Evolutionary conservation across 148 eudicot genomes (phyloP).

Genomic region (Chenopodium album): DNA sequence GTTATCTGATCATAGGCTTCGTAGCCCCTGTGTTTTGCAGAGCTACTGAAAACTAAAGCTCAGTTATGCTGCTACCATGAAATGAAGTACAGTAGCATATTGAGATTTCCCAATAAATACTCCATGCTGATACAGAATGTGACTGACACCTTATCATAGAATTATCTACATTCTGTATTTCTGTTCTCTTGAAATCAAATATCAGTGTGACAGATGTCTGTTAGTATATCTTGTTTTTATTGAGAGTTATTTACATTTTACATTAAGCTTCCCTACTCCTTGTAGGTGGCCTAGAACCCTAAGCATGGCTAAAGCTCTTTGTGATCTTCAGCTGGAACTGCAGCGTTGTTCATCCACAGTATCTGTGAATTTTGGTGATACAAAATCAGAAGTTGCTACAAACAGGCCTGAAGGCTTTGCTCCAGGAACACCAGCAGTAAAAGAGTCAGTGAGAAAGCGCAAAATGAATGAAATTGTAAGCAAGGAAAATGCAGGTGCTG

Average conservation of each 20-base stretch:
- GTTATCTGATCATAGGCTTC: neutral
- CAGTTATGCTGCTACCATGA: neutral
- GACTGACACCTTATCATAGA: neutral
- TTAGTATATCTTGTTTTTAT: neutral
- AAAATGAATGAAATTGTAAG: constrained; percentile 18
- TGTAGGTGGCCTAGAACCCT: constrained; percentile 43
- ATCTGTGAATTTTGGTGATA: constrained; percentile 12
- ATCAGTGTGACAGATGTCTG: neutral
- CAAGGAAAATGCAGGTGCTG: constrained; percentile 17
- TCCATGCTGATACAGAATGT: neutral
- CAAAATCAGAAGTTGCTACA: constrained; percentile 21
- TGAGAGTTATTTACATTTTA: neutral
- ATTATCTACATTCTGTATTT: too few relatives aligned
- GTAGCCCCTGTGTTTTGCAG: neutral
- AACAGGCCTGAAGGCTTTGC: constrained; percentile 24
- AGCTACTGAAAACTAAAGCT: neutral
- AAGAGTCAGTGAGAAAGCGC: constrained; percentile 45
- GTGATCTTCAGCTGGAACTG: constrained; percentile 41
- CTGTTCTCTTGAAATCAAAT: neutral
- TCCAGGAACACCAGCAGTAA: constrained; percentile 57
- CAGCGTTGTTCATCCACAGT: constrained; percentile 8
- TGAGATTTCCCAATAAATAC: neutral
- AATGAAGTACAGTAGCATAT: neutral
- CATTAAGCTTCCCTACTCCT: neutral
- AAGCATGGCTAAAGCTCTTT: constrained; percentile 43